Conservation (phyloP, 2,329 filamentous ascomycete species). For the Sclerotinia trifoliorum region DNA sequence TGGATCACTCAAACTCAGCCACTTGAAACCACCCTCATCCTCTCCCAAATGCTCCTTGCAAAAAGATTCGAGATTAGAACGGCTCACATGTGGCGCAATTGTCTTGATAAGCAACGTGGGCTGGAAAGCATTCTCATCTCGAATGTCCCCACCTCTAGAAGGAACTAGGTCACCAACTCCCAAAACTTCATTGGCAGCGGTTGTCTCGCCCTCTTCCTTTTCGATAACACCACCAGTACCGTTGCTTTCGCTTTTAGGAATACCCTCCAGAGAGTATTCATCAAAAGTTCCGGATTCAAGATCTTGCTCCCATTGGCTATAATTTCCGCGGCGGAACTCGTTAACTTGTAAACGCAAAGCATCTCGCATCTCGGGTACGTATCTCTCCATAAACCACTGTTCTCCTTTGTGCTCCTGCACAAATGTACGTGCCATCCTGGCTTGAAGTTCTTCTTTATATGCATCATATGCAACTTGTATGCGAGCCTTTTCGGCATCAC, state of each 20-base stretch:
- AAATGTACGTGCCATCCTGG: slow-evolving; percentile 82
- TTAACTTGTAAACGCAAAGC: slow-evolving; percentile 72
- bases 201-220: slow-evolving; percentile 94
- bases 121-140: slow-evolving; percentile 83
- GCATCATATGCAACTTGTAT: slow-evolving; percentile 69
- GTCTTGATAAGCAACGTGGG: slow-evolving; percentile 97
- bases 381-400: slow-evolving; percentile 97
- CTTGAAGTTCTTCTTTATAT: slow-evolving; percentile 68
- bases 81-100: slow-evolving; percentile 91
- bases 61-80: slow-evolving; percentile 88
- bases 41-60: slow-evolving; percentile 93
- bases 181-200: slow-evolving; percentile 85
- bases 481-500: slow-evolving; percentile 73
- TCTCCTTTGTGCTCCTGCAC: slow-evolving; percentile 91
- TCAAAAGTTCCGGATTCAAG: slow-evolving; percentile 84
- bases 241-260: slow-evolving; percentile 90
- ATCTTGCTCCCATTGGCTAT: slow-evolving; percentile 86
- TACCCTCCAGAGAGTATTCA: slow-evolving; percentile 89
- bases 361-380: slow-evolving; percentile 78
- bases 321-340: slow-evolving; percentile 75
- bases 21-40: slow-evolving; percentile 88
- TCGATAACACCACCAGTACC: slow-evolving; percentile 81
- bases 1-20: slow-evolving; percentile 92
- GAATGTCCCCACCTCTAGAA: slow-evolving; percentile 76
- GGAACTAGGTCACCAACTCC: slow-evolving; percentile 90